These are phyloP conservation scores for Pyrenophora teres DNA, from an alignment of 2,329 filamentous ascomycete species.

Conservation along the genomic window DNA sequence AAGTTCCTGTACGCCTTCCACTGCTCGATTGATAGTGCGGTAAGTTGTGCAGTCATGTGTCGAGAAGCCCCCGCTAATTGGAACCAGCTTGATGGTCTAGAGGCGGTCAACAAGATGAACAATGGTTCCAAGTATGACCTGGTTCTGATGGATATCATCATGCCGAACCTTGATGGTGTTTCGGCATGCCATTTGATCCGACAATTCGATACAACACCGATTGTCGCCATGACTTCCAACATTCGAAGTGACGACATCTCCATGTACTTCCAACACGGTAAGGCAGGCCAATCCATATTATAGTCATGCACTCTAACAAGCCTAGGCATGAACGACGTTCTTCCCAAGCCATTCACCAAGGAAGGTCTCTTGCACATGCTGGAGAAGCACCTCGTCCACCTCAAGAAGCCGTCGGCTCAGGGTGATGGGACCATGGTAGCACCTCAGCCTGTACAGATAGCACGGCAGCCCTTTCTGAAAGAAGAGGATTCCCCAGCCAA, in stretches of 20 bases:
- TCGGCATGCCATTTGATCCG: conserved; percentile 93
- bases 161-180: conserved; percentile 94
- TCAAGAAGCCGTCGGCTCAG: conserved; percentile 66
- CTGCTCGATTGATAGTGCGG: conserved; percentile 66
- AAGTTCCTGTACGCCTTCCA: conserved; percentile 70
- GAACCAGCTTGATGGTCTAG: conserved; percentile 76
- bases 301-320: conserved; percentile 30
- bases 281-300: conserved; percentile 40
- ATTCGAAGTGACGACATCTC: conserved; percentile 96
- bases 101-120: conserved; percentile 87
- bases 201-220: conserved; percentile 82
- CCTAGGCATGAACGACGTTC: conserved; percentile 92
- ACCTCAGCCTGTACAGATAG: conserved; percentile 56
- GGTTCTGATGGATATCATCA: conserved; percentile 72
- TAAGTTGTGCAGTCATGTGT: conserved; percentile 47
- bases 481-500: conserved; percentile 67
- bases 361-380: conserved; percentile 79
- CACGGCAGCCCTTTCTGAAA: conserved; percentile 60
- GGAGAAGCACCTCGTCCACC: conserved; percentile 83
- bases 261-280: conserved; percentile 96
- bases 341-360: conserved; percentile 95
- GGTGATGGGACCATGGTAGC: conserved; percentile 55
- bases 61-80: conserved; percentile 30
- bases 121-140: conserved; percentile 67
- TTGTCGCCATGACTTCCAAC: conserved; percentile 98